Percentiles rank a stretch among this genome's conserved stretches.
Evolutionary conservation across 169 alveolate genomes (phyloP).

Genomic region (Babesia sp.): DNA sequence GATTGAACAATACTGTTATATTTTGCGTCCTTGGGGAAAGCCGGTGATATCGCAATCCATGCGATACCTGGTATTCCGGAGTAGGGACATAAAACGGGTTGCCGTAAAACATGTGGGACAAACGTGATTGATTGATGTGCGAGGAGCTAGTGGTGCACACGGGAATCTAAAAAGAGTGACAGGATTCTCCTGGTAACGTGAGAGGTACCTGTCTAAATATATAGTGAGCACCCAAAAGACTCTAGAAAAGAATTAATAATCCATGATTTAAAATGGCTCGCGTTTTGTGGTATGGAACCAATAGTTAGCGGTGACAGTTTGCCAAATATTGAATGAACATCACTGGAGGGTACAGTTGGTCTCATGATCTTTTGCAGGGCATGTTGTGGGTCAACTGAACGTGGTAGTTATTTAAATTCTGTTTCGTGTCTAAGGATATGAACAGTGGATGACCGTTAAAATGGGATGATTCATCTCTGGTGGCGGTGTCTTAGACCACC

Average conservation of each 20-base stretch:
- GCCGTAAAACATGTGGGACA: background rate
- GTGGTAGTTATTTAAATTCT: background rate
- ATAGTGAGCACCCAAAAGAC: constrained; percentile 5
- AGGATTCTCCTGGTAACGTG: constrained; percentile 22
- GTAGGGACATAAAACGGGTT: background rate
- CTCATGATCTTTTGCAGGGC: background rate
- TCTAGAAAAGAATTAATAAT: constrained; percentile 13
- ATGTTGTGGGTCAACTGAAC: background rate
- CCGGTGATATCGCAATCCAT: background rate
- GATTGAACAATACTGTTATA: constrained; percentile 33
- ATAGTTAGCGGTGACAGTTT: background rate
- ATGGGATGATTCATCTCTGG: background rate
- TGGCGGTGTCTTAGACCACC: background rate
- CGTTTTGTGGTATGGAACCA: constrained; percentile 6
- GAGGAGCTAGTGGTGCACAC: background rate
- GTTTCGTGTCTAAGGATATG: background rate
- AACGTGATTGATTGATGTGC: background rate
- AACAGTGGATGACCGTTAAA: background rate
- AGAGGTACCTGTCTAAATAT: constrained; percentile 16
- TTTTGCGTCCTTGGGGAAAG: background rate
- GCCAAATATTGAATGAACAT: background rate
- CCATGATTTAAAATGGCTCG: constrained; percentile 19
- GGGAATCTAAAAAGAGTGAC: background rate
- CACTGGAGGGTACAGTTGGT: background rate
- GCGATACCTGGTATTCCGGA: background rate